phyloP scores from a whole-genome alignment of 192 early-diverging fungal genomes.

The Allomyces macrogynus region DNA sequence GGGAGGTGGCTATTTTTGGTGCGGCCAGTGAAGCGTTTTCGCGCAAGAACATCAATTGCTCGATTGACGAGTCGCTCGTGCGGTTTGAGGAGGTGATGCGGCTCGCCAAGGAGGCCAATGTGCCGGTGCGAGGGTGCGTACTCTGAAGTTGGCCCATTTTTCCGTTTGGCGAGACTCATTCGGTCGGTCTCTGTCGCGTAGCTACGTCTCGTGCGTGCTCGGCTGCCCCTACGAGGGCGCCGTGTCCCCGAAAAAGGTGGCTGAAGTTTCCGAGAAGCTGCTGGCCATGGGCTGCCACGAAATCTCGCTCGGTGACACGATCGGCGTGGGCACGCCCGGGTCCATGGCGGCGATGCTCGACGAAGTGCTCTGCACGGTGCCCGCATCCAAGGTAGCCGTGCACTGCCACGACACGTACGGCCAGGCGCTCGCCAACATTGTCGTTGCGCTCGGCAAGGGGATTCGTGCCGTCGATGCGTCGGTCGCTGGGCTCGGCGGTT shows the following conservation, averaged over 20 bases:
- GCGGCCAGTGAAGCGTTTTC: constrained; percentile 77
- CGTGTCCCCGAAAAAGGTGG: constrained; percentile 46
- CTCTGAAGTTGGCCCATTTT: constrained; percentile 3
- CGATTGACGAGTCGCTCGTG: constrained; percentile 62
- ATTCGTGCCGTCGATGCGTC: constrained; percentile 82
- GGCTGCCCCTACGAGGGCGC: constrained; percentile 86
- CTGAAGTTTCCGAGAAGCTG: constrained; percentile 46
- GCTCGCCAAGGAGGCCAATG: constrained; percentile 31
- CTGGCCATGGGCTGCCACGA: constrained; percentile 92
- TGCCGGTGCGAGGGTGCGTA: constrained; percentile 49
- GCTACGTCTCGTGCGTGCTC: constrained; percentile 75
- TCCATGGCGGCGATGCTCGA: constrained; percentile 48
- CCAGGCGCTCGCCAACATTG: constrained; percentile 83
- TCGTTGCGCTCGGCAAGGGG: constrained; percentile 24
- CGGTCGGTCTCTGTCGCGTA: no score
- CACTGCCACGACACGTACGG: constrained; percentile 98
- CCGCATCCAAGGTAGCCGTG: constrained; percentile 56
- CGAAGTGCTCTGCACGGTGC: constrained; percentile 42
- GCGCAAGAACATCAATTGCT: constrained; percentile 78
- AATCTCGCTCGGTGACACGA: constrained; percentile 89
- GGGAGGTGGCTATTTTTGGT: constrained; percentile 86
- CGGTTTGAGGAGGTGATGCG: constrained; percentile 47
- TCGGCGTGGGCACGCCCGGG: constrained; percentile 55
- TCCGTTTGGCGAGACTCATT: no score
- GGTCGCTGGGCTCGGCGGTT: constrained; percentile 82